These are phyloP conservation scores for Acacia acuminata DNA, from an alignment of 306 rosid genomes.

Conservation along the genomic window DNA sequence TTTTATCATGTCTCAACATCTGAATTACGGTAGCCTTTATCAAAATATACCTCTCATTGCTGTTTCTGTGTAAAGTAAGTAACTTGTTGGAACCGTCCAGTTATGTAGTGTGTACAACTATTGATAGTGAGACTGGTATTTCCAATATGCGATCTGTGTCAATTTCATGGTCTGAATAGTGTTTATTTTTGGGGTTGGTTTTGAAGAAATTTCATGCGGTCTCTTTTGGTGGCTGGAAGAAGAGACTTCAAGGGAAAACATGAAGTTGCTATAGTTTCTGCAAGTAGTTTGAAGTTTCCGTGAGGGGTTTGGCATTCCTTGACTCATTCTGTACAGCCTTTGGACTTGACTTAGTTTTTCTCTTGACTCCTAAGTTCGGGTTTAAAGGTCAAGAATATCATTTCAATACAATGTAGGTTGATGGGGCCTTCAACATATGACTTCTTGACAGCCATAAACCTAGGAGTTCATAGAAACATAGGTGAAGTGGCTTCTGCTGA, in stretches of 20 bases:
- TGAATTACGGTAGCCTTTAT: neutral
- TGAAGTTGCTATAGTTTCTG: neutral
- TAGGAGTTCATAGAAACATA: neutral
- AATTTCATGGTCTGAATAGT: neutral
- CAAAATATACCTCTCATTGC: neutral
- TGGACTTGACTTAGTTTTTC: neutral
- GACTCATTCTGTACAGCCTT: neutral
- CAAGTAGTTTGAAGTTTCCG: slow-evolving; percentile 16
- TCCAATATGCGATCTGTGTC: neutral
- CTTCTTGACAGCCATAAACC: slow-evolving; percentile 20
- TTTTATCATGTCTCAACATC: slow-evolving; percentile 31
- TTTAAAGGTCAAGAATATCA: neutral
- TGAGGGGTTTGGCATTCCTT: neutral
- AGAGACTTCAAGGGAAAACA: slow-evolving; percentile 1
- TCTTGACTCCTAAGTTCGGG: neutral
- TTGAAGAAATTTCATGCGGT: slow-evolving; percentile 6
- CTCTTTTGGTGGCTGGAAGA: slow-evolving; percentile 14
- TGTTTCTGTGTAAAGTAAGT: slow-evolving; percentile 5
- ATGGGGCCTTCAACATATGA: slow-evolving; percentile 20
- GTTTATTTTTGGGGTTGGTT: neutral
- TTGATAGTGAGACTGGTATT: neutral
- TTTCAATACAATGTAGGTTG: neutral
- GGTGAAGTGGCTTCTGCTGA: neutral
- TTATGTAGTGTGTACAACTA: neutral
- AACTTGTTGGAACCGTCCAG: neutral